Evolutionary conservation across 352 stramenopile species (phyloP), one percentile per base, ranked within the genome.

Genomic region (Globisporangium sylvaticum): DNA sequence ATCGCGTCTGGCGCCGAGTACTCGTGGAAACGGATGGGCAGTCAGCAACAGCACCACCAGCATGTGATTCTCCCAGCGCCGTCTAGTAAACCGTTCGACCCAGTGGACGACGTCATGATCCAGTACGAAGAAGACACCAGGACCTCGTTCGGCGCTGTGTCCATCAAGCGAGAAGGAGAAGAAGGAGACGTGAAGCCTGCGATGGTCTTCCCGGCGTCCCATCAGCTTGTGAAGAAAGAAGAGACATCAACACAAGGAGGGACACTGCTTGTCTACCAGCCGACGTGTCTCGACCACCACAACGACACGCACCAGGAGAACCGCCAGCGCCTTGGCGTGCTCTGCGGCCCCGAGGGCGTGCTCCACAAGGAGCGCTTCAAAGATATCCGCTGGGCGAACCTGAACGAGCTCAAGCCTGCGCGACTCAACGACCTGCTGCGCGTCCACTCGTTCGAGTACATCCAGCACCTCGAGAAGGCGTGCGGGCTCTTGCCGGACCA

Each of bases 281-380:
- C 80, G 2, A 86, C 81, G 32, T 89, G 83, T 66, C 65, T 91
- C 15, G 83, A 91, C 67, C 83, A 90, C 66, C 83, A 91, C 69
- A 91, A 88, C 67, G 81, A 89, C 73, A 76, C 66, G n/a, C 81
- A 91, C 60, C 81, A 91, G 59, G 81, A 91, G 67, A 91, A 82
- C 52, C 78, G 83, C 10, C 71, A 83, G 62, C 79, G 83, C 1
- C 73, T 91, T 3, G 71, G 63, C 1, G 80, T 81, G 31, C 65
- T 91, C 34, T 86, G 79, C 42, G 78, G 83, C 0, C 83, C 83
- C 25, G 71, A 90, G 18, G 83, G 83, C n/a, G 79, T 91, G 37
- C 75, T 91, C 24, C 74, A 83, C 54, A 86, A 79, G 64, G 77
- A 81, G 14, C 81, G 83, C 64, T 91, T 90, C 55, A 73, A 78